These are phyloP conservation scores for Prototheca wickerhamii DNA, from an alignment of 163 green algal genomes.

Conservation along the genomic window DNA sequence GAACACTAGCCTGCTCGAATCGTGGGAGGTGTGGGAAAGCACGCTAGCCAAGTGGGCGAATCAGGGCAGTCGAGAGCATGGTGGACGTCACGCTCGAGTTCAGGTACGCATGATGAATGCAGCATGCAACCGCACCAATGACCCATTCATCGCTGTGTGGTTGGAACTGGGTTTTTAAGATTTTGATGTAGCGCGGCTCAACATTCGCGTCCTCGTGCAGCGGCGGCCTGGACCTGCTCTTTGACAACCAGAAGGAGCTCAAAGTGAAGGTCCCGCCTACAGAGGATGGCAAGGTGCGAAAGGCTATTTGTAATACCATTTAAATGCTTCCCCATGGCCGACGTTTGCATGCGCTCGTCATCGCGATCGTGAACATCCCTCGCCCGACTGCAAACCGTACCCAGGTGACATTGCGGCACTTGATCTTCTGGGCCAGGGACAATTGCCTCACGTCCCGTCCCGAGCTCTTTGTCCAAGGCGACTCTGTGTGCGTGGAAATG, in stretches of 20 bases:
- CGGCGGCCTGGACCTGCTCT: slow-evolving; percentile 75
- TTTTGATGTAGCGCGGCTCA: slow-evolving; percentile 3
- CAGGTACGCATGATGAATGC: slow-evolving; percentile 5
- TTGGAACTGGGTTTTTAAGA: background rate
- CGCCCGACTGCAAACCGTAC: too few relatives aligned
- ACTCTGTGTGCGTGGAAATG: slow-evolving; percentile 57
- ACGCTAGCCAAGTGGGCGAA: too few relatives aligned
- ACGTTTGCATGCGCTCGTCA: background rate
- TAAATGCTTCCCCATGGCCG: too few relatives aligned
- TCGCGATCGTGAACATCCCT: background rate
- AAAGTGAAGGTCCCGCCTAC: slow-evolving; percentile 41
- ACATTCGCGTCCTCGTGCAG: slow-evolving; percentile 35
- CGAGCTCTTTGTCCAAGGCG: slow-evolving; percentile 83
- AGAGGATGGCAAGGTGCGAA: slow-evolving; percentile 11
- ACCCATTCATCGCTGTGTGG: too few relatives aligned
- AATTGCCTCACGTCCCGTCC: slow-evolving; percentile 68
- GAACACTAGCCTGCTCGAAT: too few relatives aligned
- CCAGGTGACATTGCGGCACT: slow-evolving; percentile 48
- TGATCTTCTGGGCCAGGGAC: slow-evolving; percentile 63
- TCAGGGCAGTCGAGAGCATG: too few relatives aligned
- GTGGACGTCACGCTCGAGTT: slow-evolving; percentile 19
- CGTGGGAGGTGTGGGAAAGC: too few relatives aligned
- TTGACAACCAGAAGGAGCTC: slow-evolving; percentile 57
- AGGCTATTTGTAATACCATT: background rate
- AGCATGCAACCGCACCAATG: background rate